Evolutionary conservation across 768 basidiomycete species (phyloP), one percentile per base, ranked within the genome.

Genomic region (Epithele typhae): DNA sequence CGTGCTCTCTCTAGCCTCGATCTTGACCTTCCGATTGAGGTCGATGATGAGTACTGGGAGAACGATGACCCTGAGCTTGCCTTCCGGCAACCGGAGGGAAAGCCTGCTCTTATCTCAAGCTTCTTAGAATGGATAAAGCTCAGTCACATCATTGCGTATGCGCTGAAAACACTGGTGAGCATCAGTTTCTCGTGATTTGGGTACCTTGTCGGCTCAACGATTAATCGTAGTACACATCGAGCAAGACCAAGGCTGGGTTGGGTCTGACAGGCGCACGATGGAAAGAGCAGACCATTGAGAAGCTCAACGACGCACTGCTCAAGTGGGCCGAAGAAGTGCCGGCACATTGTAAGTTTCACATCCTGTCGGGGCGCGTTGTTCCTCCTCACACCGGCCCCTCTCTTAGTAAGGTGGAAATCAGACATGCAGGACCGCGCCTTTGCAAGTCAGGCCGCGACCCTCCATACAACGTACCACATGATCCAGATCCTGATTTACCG

Each of bases 401-500:
- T 23, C 32, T 2, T 35, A 72, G 70, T 72, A 25, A 53, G 51
- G 41, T 70, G 76, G 76, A 69, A 75, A 45, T 69, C 74, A 0
- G 61, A 66, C 10, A 64, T 68, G 22, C 60, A 65, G 27, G 64
- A 74, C 53, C 55, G 62, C 5, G 46, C 53, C 1, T 64, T 69
- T 30, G 74, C 77, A 35, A 62, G 64, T 22, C 72, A 75, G 51
- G 70, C 72, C 0, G 71, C 72, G 1, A 61, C 64, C 8, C 60
- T 79, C 1, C 70, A 72, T 46, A 57, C 67, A 3, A 59, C 67
- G 2, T 80, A 75, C 59, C 76, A 87, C 55, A 72, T 82, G 46
- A 67, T 79, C 12, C 81, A 85, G 61, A 88, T 91, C 51, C 69
- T 86, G 27, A 72, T 88, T 32, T 87, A 91, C 62, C 81, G 87